Evolutionary conservation across 1,284 basidiomycete species (phyloP), one percentile per base, ranked within the genome.

Genomic region (Meira nashicola): DNA sequence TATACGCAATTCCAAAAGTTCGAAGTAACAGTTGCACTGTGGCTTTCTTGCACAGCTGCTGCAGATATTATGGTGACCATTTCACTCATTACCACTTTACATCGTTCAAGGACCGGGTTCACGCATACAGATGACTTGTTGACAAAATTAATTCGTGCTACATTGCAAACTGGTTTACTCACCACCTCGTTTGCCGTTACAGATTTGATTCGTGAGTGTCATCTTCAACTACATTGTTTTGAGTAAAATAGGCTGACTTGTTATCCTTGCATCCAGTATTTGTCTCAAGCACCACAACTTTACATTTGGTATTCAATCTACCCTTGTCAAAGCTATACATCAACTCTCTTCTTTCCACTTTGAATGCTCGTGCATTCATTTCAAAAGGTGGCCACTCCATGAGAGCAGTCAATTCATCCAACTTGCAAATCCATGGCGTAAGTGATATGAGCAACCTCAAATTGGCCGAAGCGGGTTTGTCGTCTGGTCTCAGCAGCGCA

Each of bases 281-380:
- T 67, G 57, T 69, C 10, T 62, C 63, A 33, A 70, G 65, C 14
- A 69, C 67, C 38, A 64, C 65, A 15, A 73, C 67, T 14, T 59
- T 72, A 1, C 72, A 74, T 54, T 49, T 74, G 50, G 60, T 74
- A 50, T 74, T 74, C 65, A 73, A 73, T 62, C 53, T 74, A 59
- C 70, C 72, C 11, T 59, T 73, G 19, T 66, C 72, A 55, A 74
- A 74, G 68, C 69, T 74, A 19, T 74, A 74, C 53, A 64, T 69
- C 72, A 74, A 74, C 66, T 70, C 72, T 54, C 58, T 74, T 49
- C 67, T 74, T 14, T 69, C 69, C n/a, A 74, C 71, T 21, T 66
- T 74, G 63, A 74, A 74, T 51, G 71, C 72, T 1, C 66, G 72
- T 38, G 67, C 65, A 39, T 62, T 57, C 17, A 65, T 66, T 10